phyloP scores from a whole-genome alignment of 192 early-diverging fungal species.

The Coemansia pectinata region DNA sequence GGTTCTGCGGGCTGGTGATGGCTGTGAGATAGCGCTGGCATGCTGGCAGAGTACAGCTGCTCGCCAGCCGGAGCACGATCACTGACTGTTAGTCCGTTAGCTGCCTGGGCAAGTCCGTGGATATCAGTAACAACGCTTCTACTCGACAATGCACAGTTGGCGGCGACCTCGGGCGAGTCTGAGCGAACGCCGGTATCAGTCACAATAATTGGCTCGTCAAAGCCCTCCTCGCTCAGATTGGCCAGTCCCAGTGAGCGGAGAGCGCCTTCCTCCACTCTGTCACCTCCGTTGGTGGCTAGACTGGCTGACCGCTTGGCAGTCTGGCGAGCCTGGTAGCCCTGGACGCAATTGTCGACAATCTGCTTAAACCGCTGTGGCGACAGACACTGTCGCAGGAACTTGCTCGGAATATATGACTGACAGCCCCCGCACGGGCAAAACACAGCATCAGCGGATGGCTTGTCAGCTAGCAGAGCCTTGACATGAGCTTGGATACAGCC shows the following conservation, averaged over 20 bases:
- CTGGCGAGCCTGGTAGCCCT: conserved; percentile 2
- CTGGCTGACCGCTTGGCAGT: conserved; percentile 19
- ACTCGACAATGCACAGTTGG: not conserved
- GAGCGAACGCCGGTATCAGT: not conserved
- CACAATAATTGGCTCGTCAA: conserved; percentile 33
- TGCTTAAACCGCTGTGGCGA: conserved; percentile 47
- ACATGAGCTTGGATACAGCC: conserved; percentile 49
- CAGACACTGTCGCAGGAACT: conserved; percentile 37
- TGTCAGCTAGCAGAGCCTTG: conserved; percentile 15
- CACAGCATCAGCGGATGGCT: conserved; percentile 3
- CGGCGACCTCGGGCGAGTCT: not conserved
- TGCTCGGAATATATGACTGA: conserved; percentile 17
- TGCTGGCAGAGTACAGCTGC: conserved; percentile 31
- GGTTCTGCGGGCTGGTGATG: not conserved
- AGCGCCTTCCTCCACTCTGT: not conserved
- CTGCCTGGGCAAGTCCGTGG: not conserved
- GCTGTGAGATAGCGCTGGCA: conserved; percentile 21
- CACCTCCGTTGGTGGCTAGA: not conserved
- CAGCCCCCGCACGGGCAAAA: conserved; percentile 24
- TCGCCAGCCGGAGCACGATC: not conserved
- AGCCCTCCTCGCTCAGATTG: conserved; percentile 23
- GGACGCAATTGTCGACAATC: conserved; percentile 25
- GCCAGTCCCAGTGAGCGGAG: not conserved
- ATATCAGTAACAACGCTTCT: not conserved
- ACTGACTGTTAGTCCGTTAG: not conserved